Evolutionary conservation across 345 rosid genomes (phyloP).

Genomic region (Eucalyptus virginea): DNA sequence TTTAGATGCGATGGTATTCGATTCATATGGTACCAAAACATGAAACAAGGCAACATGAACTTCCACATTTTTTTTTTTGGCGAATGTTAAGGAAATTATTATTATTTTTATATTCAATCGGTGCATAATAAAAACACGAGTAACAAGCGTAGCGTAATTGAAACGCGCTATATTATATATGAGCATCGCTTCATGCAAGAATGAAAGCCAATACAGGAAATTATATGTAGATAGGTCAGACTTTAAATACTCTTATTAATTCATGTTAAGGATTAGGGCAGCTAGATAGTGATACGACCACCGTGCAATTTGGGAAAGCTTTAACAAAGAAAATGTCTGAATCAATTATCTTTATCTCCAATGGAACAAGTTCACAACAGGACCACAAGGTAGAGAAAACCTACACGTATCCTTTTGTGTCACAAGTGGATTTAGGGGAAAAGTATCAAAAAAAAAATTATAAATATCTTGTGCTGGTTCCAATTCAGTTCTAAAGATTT

Average conservation of each 20-base stretch:
- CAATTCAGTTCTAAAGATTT: too few relatives aligned
- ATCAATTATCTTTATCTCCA: neutral
- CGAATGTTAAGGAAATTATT: neutral
- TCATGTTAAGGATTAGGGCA: neutral
- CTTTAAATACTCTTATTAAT: neutral
- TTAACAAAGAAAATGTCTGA: neutral
- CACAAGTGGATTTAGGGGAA: neutral
- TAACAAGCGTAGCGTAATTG: neutral
- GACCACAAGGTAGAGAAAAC: neutral
- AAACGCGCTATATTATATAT: neutral
- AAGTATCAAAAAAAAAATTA: too few relatives aligned
- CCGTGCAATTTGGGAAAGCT: neutral
- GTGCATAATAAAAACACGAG: neutral
- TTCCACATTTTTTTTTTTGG: neutral
- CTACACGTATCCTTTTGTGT: neutral
- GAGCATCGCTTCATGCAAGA: neutral
- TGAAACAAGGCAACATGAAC: neutral
- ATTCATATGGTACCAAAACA: neutral
- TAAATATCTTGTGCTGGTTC: too few relatives aligned
- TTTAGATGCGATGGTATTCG: neutral
- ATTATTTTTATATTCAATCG: neutral
- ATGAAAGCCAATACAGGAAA: neutral
- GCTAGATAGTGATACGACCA: neutral
- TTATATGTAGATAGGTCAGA: neutral
- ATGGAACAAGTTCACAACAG: neutral